These are phyloP conservation scores for Pythium aphanidermatum DNA, from an alignment of 352 stramenopile genomes.

Conservation along the genomic window DNA sequence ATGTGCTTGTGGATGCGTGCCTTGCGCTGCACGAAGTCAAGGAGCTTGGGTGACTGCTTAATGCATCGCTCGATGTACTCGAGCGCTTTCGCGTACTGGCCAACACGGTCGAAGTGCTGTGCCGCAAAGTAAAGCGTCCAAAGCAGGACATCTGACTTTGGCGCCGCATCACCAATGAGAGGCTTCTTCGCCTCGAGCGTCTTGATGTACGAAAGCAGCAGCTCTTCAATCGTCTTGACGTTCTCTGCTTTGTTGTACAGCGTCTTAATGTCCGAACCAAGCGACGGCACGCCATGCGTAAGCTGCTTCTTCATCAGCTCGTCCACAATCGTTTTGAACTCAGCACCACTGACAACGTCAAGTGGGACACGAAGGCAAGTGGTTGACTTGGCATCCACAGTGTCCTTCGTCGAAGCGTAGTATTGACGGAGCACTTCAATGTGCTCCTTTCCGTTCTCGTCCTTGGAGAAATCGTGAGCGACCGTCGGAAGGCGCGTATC, in stretches of 20 bases:
- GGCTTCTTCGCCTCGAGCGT: conserved; percentile 63
- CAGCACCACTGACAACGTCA: conserved; percentile 73
- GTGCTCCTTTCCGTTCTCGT: conserved; percentile 35
- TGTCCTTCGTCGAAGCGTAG: conserved; percentile 41
- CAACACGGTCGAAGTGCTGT: conserved; percentile 90
- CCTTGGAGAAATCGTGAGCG: conserved; percentile 42
- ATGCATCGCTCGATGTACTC: conserved; percentile 92
- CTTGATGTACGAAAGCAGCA: conserved; percentile 79
- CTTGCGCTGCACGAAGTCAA: conserved; percentile 95
- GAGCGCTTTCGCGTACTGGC: conserved; percentile 84
- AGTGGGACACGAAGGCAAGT: conserved; percentile 90
- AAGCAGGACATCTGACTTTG: conserved; percentile 43
- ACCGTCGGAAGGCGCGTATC: conserved; percentile 37
- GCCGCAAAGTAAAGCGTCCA: conserved; percentile 92
- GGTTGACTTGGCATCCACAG: conserved; percentile 58
- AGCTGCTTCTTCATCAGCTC: conserved; percentile 65
- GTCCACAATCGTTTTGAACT: conserved; percentile 67
- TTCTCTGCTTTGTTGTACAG: conserved; percentile 75
- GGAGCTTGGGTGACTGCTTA: conserved; percentile 79
- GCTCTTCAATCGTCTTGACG: conserved; percentile 51
- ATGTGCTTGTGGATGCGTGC: conserved; percentile 91
- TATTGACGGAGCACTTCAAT: conserved; percentile 42
- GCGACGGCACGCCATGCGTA: conserved; percentile 90
- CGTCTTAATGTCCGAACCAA: conserved; percentile 91
- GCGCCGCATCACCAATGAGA: conserved; percentile 32